Conservation (phyloP, 345 rosid genomes). For the Hibiscus mutabilis region DNA sequence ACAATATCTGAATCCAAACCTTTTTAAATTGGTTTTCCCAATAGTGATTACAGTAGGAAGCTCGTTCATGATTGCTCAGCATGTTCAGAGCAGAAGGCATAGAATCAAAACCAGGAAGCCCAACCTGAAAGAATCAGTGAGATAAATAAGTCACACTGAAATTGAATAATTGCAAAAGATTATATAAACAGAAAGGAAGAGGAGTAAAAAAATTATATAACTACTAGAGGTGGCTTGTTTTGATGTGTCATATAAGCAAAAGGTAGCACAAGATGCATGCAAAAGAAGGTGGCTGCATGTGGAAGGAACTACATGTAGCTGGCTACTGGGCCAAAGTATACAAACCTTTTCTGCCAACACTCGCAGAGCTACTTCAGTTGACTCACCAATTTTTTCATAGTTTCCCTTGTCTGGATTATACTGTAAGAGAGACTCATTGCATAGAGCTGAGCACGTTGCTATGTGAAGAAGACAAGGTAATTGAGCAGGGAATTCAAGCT, state of each 20-base stretch:
- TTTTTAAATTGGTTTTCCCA: constrained; percentile 93
- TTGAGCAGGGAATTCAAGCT: constrained; percentile 92
- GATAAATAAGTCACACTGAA: constrained; percentile 11
- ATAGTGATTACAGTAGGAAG: constrained; percentile 94
- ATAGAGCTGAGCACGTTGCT: constrained; percentile 94
- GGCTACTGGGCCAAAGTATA: not conserved
- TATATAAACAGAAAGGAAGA: not conserved
- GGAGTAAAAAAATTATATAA: not conserved
- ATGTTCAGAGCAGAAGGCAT: constrained; percentile 86
- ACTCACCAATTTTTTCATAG: constrained; percentile 96
- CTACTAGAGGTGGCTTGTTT: not conserved
- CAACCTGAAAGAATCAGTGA: constrained; percentile 59
- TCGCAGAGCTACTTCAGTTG: constrained; percentile 98
- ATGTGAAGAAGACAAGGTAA: constrained; percentile 87
- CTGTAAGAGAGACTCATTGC: constrained; percentile 91
- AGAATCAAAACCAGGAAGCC: constrained; percentile 99
- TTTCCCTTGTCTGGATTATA: constrained; percentile 89
- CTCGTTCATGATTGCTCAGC: constrained; percentile 97
- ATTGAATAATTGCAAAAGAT: not conserved
- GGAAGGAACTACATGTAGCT: not conserved
- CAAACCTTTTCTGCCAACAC: constrained; percentile 92
- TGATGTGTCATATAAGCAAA: not conserved
- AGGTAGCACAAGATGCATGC: not conserved
- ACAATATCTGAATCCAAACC: constrained; percentile 40
- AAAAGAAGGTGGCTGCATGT: not conserved